These are phyloP conservation scores for Termitomyces sp. DNA, from an alignment of 768 basidiomycete genomes.

Conservation along the genomic window DNA sequence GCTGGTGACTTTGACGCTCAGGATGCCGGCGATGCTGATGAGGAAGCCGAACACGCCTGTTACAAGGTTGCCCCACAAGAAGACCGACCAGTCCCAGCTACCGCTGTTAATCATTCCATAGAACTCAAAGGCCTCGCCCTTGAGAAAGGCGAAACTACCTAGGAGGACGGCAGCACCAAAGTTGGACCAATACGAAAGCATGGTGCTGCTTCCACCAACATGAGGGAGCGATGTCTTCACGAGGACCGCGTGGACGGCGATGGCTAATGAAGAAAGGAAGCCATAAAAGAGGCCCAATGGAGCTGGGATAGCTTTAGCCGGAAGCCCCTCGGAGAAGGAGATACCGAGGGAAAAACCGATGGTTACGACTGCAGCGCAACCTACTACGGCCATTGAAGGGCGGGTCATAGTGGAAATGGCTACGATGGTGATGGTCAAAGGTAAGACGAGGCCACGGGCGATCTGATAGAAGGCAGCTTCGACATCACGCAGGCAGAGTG, in stretches of 20 bases:
- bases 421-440: conserved; percentile 71
- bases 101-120: conserved; percentile 32
- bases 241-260: conserved; percentile 75
- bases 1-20: conserved; percentile 81
- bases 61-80: conserved; percentile 23
- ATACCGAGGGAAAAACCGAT: conserved; percentile 65
- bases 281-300: conserved; percentile 66
- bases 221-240: conserved; percentile 68
- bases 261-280: conserved; percentile 60
- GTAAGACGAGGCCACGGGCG: conserved; percentile 74
- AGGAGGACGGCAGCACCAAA: conserved; percentile 57
- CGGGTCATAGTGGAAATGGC: conserved; percentile 53
- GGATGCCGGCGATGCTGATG: conserved; percentile 71
- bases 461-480: conserved; percentile 80
- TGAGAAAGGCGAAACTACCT: conserved; percentile 52
- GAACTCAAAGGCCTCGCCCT: conserved; percentile 59
- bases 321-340: conserved; percentile 28
- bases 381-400: conserved; percentile 55
- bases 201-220: conserved; percentile 66
- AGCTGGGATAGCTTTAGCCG: conserved; percentile 46
- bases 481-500: conserved; percentile 37
- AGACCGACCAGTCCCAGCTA: conserved; percentile 23
- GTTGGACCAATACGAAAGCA: conserved; percentile 77
- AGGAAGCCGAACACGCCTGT: conserved; percentile 74
- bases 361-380: conserved; percentile 68